phyloP scores from a whole-genome alignment of 2,329 filamentous ascomycete species.

The Chalara sp. region DNA sequence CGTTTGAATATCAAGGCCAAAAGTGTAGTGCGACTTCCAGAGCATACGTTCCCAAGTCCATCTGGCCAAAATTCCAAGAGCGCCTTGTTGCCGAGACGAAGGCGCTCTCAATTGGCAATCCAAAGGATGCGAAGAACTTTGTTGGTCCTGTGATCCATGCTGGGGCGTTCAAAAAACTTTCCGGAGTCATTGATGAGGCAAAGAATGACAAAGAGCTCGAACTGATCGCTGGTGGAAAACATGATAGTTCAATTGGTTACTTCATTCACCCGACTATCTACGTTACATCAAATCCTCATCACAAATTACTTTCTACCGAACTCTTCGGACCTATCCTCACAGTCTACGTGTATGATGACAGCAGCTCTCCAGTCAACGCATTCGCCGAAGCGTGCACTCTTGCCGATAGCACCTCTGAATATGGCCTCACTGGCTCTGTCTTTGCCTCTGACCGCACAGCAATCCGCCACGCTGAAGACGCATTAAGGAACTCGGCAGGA shows the following conservation, averaged over 20 bases:
- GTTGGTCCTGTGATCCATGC: slow-evolving; percentile 86
- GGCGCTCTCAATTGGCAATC: slow-evolving; percentile 64
- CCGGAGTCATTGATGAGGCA: slow-evolving; percentile 69
- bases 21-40: slow-evolving; percentile 85
- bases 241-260: slow-evolving; percentile 73
- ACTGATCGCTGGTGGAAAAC: slow-evolving; percentile 67
- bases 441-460: slow-evolving; percentile 65
- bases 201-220: slow-evolving; percentile 67
- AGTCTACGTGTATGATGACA: slow-evolving; percentile 72
- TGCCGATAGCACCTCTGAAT: slow-evolving; percentile 67
- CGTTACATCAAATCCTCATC: slow-evolving; percentile 62
- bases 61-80: slow-evolving; percentile 66
- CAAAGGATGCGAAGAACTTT: slow-evolving; percentile 66
- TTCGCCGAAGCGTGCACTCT: slow-evolving; percentile 53
- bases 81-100: slow-evolving; percentile 59
- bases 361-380: slow-evolving; percentile 39
- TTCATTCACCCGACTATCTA: slow-evolving; percentile 83
- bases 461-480: slow-evolving; percentile 62
- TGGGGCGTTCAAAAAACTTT: slow-evolving; percentile 73
- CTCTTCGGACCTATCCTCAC: slow-evolving; percentile 76
- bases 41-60: slow-evolving; percentile 67
- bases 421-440: slow-evolving; percentile 69
- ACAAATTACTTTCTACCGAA: slow-evolving; percentile 69
- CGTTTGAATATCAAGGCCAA: slow-evolving; percentile 87
- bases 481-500: slow-evolving; percentile 64